These are phyloP conservation scores for Lophiostoma macrostomum DNA, from an alignment of 495 filamentous ascomycete species.

Conservation along the genomic window DNA sequence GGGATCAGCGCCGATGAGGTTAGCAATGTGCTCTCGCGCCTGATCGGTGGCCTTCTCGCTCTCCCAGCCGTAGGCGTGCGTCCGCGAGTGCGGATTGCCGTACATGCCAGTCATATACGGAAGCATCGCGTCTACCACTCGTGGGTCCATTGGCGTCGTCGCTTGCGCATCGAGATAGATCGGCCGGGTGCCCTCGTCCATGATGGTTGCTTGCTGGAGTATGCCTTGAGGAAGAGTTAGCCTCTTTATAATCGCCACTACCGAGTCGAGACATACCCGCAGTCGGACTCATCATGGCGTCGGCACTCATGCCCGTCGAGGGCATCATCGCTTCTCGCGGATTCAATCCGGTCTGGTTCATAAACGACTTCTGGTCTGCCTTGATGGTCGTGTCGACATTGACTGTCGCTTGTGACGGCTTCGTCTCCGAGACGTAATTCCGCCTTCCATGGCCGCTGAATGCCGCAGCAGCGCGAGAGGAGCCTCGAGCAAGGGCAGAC, in stretches of 20 bases:
- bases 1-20: slow-evolving; percentile 85
- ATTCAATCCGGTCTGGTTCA: slow-evolving; percentile 64
- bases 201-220: slow-evolving; percentile 84
- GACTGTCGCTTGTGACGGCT: slow-evolving; percentile 75
- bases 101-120: slow-evolving; percentile 91
- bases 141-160: slow-evolving; percentile 91
- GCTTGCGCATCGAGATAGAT: slow-evolving; percentile 99
- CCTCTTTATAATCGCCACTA: no score
- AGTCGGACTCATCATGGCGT: slow-evolving; percentile 73
- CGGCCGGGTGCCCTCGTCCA: slow-evolving; percentile 90
- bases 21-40: slow-evolving; percentile 77
- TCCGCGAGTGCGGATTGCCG: slow-evolving; percentile 95
- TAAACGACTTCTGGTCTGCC: slow-evolving; percentile 76
- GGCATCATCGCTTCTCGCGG: slow-evolving; percentile 55
- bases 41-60: slow-evolving; percentile 89
- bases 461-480: slow-evolving; percentile 45
- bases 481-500: slow-evolving; percentile 22
- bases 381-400: slow-evolving; percentile 77
- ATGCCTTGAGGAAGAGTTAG: no score
- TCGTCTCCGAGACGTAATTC: slow-evolving; percentile 81
- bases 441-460: slow-evolving; percentile 49
- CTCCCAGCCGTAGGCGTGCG: slow-evolving; percentile 98
- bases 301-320: slow-evolving; percentile 56
- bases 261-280: slow-evolving; percentile 62
- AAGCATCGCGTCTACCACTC: slow-evolving; percentile 94